These are phyloP conservation scores for Phialophora verrucosa DNA, from an alignment of 2,329 filamentous ascomycete genomes.

Conservation along the genomic window DNA sequence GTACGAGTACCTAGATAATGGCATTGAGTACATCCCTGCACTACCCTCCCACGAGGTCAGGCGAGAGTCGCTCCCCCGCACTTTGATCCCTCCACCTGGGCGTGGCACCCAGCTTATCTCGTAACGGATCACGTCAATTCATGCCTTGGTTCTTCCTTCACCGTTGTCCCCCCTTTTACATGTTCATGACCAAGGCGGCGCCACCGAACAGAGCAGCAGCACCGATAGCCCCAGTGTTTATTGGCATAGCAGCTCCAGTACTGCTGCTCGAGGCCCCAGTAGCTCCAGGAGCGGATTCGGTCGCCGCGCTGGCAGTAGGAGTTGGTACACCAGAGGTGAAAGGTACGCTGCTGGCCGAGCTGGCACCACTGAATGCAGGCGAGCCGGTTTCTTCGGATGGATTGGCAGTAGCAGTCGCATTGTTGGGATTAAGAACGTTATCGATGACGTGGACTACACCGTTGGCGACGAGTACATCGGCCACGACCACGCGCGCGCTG, in stretches of 20 bases:
- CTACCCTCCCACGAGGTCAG: background rate
- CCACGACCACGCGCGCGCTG: conserved; percentile 56
- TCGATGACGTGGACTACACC: conserved; percentile 66
- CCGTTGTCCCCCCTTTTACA: conserved; percentile 15
- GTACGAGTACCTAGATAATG: background rate
- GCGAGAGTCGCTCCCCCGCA: background rate
- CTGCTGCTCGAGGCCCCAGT: conserved; percentile 21
- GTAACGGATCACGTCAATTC: background rate
- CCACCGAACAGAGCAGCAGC: conserved; percentile 38
- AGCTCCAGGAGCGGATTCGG: conserved; percentile 17
- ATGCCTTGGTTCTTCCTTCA: background rate
- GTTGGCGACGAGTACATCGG: conserved; percentile 59
- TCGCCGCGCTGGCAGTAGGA: conserved; percentile 44
- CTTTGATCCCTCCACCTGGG: background rate
- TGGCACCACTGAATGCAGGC: conserved; percentile 62
- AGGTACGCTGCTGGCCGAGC: conserved; percentile 55
- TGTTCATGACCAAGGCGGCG: conserved; percentile 28
- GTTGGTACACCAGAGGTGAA: conserved; percentile 62
- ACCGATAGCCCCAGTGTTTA: conserved; percentile 38
- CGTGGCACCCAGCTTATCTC: background rate
- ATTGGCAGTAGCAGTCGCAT: conserved; percentile 53
- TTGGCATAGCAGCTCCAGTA: conserved; percentile 32
- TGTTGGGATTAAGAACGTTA: conserved; percentile 64
- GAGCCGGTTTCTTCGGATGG: conserved; percentile 53
- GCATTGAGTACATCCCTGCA: background rate